Percentiles rank a stretch among this genome's conserved stretches.
These are phyloP conservation scores for Cyclotella baltica DNA, from an alignment of 108 stramenopile genomes.

Conservation along the genomic window DNA sequence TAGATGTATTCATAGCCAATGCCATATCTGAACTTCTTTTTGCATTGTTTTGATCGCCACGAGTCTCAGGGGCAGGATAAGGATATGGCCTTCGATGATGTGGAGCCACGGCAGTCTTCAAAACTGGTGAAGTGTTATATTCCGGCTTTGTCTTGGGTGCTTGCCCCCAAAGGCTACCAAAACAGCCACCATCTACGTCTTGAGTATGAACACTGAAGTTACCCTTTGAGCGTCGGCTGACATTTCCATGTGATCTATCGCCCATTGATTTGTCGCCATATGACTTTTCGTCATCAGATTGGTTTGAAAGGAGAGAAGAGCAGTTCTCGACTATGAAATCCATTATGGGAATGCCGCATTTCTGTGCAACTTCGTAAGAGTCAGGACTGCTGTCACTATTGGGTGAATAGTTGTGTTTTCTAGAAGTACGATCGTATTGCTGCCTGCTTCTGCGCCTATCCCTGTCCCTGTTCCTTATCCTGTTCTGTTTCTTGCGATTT, in stretches of 20 bases:
- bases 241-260: no score
- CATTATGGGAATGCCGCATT: not conserved
- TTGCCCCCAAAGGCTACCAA: not conserved
- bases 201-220: not conserved
- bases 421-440: not conserved
- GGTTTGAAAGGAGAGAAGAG: not conserved
- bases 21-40: not conserved
- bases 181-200: not conserved
- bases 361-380: not conserved
- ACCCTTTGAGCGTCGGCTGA: not conserved
- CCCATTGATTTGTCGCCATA: no score
- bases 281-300: not conserved
- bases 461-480: not conserved
- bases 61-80: not conserved
- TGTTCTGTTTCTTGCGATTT: not conserved
- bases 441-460: not conserved
- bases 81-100: slow-evolving; percentile 3
- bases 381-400: not conserved
- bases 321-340: not conserved
- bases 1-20: not conserved
- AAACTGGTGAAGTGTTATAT: not conserved
- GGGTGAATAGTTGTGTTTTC: not conserved
- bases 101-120: no score
- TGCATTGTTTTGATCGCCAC: no score
- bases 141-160: not conserved